Base-by-base conservation (phyloP, 2,329 filamentous ascomycete species). In the Diaporthe amygdali region DNA sequence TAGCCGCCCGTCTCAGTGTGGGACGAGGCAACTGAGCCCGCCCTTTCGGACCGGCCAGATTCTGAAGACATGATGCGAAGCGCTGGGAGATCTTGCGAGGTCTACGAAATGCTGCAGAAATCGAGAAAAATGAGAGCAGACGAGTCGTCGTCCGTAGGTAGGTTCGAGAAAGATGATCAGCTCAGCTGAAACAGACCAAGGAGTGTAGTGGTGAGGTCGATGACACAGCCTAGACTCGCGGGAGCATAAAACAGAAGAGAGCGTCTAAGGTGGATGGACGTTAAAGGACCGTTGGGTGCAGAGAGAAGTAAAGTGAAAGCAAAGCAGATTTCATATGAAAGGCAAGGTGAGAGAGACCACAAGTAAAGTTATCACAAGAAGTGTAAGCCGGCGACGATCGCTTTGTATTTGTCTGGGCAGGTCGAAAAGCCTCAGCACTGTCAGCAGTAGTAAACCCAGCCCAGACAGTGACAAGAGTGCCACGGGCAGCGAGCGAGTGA, bases 11-110 rank as follows among this genome's bases (percentile, higher is more conserved):
- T 74, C 32, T 79, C 77, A 39, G 77, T 81, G n/a, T 81, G 77
- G 10, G 82, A 82, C 55, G 79, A 80, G 46, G 77, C 76, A 34
- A 79, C 79, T n/a, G 79, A 81, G 34, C 74, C 74, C 63, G 75
- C 73, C 61, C 78, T 73, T 22, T 78, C 77, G 49, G 75, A 72
- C 47, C 71, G 70, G 27, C 69, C 69, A 30, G 66, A 64, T 47
- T 77, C 75, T 66, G 73, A 70, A 78, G 79, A 80, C 64, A 51
- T 74, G 63, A 52, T 46, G 44, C 30, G 6, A 44, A n/a, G 10
- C 37, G 54, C 27, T 27, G 15, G 12, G 37, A 30, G 10, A n/a
- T 3, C 9, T 20, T 32, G 51, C 51, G n/a, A 37, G 20, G 12
- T 30, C 20, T 39, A 27, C 39, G n/a, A 37, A 27, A 17, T 47